phyloP scores from a whole-genome alignment of 495 filamentous ascomycete genomes.

The Xanthoparmelia taractica region DNA sequence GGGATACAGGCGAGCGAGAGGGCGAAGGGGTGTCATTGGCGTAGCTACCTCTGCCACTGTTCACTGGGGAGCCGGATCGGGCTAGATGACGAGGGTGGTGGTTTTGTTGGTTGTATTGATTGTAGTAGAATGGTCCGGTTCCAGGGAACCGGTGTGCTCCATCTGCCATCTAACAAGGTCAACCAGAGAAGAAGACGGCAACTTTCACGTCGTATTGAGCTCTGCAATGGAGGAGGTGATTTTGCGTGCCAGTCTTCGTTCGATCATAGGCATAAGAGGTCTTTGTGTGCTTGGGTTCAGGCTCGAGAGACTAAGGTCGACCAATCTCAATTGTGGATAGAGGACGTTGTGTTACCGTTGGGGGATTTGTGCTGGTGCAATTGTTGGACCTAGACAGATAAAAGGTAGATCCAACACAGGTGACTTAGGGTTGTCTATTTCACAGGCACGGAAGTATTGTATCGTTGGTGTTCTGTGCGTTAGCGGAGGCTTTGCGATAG shows the following conservation, averaged over 20 bases:
- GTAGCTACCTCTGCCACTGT: constrained; percentile 33
- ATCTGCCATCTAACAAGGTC: constrained; percentile 72
- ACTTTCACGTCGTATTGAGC: constrained; percentile 4
- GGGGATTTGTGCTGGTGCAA: neutral
- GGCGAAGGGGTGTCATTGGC: constrained; percentile 58
- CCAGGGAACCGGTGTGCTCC: constrained; percentile 63
- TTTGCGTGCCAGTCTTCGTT: constrained; percentile 13
- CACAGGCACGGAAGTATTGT: neutral
- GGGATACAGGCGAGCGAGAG: constrained; percentile 61
- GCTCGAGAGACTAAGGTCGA: neutral
- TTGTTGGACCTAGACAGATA: neutral
- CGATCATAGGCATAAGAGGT: constrained; percentile 16
- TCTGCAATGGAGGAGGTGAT: constrained; percentile 5
- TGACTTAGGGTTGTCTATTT: neutral
- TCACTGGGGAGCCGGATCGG: constrained; percentile 52
- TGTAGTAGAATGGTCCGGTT: constrained; percentile 56
- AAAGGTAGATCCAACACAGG: neutral
- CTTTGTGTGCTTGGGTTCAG: neutral
- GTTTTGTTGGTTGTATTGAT: constrained; percentile 46
- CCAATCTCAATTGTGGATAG: neutral
- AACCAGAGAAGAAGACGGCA: constrained; percentile 34
- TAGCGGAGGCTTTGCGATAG: neutral
- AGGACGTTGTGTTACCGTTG: neutral
- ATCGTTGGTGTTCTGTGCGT: neutral
- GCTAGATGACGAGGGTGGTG: constrained; percentile 41